Evolutionary conservation across 169 alveolate species (phyloP).

Genomic region (Eimeria falciformis): DNA sequence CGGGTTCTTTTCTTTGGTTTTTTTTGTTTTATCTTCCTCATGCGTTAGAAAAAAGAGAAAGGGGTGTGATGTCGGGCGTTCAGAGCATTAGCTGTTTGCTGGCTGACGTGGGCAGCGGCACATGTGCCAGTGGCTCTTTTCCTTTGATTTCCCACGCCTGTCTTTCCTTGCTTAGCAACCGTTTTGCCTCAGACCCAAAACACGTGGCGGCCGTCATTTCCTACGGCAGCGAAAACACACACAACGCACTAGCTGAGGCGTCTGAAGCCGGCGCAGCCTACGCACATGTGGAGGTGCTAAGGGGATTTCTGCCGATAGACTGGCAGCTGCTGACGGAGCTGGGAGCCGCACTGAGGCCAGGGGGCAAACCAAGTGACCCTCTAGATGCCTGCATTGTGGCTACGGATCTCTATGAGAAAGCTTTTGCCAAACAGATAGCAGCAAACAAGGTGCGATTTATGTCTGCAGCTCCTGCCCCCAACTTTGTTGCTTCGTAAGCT

Average conservation of each 20-base stretch:
- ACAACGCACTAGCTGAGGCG: slow-evolving; percentile 7
- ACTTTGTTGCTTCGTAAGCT: no score
- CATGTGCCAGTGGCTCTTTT: neutral
- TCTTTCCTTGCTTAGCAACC: slow-evolving; percentile 15
- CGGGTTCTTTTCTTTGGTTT: neutral
- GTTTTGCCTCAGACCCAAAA: slow-evolving; percentile 4
- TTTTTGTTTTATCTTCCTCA: no score
- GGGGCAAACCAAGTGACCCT: slow-evolving; percentile 14
- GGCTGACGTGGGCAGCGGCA: neutral
- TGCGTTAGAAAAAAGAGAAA: neutral
- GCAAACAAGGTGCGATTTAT: neutral
- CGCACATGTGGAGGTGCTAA: neutral
- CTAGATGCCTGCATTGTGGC: slow-evolving; percentile 26
- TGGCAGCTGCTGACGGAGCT: slow-evolving; percentile 1
- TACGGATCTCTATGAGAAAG: neutral
- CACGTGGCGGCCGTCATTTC: slow-evolving; percentile 19
- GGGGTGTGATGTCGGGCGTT: neutral
- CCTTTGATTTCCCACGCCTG: neutral
- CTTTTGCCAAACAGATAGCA: neutral
- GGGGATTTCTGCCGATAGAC: neutral
- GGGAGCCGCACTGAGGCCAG: slow-evolving; percentile 13
- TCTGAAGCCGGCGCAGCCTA: neutral
- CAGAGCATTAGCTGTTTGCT: neutral
- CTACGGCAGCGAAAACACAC: slow-evolving; percentile 13
- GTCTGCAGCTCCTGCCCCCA: no score